Evolutionary conservation across 2,329 filamentous ascomycete species (phyloP), one percentile per base, ranked within the genome.

Genomic region (Daldinia sp.): DNA sequence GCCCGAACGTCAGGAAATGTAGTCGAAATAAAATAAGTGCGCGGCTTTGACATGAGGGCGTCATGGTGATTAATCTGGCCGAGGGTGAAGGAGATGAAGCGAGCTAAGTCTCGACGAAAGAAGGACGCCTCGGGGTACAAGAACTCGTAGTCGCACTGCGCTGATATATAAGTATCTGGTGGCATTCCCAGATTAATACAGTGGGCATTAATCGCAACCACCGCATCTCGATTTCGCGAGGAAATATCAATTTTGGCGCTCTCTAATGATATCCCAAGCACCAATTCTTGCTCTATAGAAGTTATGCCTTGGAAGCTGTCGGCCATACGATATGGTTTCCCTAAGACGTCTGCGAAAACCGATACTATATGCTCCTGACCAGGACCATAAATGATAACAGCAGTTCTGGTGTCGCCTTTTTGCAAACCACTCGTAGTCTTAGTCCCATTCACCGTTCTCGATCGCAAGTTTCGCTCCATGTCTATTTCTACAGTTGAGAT

Each of bases 1-100:
- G 92, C 90, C 68, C 91, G 90, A 7, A 97, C 92, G 77, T 97
- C 93, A 0, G 93, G 92, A 72, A 97, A 97, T 0, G 93, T 97
- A 0, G 93, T 96, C 4, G 93, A 96, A 72, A 97, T 93, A 76
- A 96, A 90, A 73, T 92, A 94, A 0, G 93, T 96, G 75, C 93
- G 87, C 44, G 88, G 86, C 77, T 96, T 96, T 57, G 90, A 88
- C 83, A 91, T 90, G 42, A 97, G 82, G 63, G 92, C 90, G 73
- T 92, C 89, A 77, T 97, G 92, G 63, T 92, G 91, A 75, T 88
- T 90, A 71, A 91, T 90, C 81, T 96, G 93, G 9, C 93, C 93
- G 28, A 96, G 82, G 5, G 92, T 90, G 76, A 96, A 90, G 5
- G 92, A 92, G 28, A 94, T 87, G 76, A 94, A 96, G 41, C 93